A percentile compares a stretch with the other conserved stretches of the same genome.
Conservation (phyloP, 768 basidiomycete species). For the Roridomyces roridus region DNA sequence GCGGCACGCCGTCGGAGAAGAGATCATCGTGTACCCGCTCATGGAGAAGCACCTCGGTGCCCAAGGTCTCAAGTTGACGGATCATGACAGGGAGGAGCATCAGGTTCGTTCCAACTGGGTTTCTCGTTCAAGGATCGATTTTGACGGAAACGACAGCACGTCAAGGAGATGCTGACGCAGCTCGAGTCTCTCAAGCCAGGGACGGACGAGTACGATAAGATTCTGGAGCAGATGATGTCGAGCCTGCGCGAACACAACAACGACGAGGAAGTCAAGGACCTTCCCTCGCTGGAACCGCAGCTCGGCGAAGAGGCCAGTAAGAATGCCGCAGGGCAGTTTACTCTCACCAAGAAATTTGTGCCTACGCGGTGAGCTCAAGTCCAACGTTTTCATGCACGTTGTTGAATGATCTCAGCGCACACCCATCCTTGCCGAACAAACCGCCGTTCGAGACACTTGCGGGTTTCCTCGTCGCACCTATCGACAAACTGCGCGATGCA, state of each 20-base stretch:
- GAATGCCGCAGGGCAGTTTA: constrained; percentile 54
- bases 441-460: constrained; percentile 67
- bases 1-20: constrained; percentile 65
- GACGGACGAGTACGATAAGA: constrained; percentile 45
- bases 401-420: constrained; percentile 45
- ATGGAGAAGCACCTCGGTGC: constrained; percentile 63
- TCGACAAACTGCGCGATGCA: constrained; percentile 64
- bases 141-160: constrained; percentile 27
- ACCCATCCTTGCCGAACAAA: constrained; percentile 58
- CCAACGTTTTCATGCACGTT: too few relatives aligned
- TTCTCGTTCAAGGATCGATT: not conserved
- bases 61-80: constrained; percentile 54
- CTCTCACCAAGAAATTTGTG: constrained; percentile 64
- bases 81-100: constrained; percentile 64
- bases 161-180: constrained; percentile 47
- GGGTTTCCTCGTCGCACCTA: constrained; percentile 57
- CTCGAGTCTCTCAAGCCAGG: constrained; percentile 53
- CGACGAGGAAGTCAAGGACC: constrained; percentile 62
- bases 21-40: constrained; percentile 68
- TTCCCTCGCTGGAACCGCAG: constrained; percentile 56
- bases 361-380: constrained; percentile 67
- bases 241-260: constrained; percentile 60
- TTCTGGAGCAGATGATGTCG: constrained; percentile 52
- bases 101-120: constrained; percentile 40
- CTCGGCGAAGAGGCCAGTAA: constrained; percentile 51